These are phyloP conservation scores for Puccinia hordei DNA, from an alignment of 1,284 basidiomycete species.

Conservation along the genomic window DNA sequence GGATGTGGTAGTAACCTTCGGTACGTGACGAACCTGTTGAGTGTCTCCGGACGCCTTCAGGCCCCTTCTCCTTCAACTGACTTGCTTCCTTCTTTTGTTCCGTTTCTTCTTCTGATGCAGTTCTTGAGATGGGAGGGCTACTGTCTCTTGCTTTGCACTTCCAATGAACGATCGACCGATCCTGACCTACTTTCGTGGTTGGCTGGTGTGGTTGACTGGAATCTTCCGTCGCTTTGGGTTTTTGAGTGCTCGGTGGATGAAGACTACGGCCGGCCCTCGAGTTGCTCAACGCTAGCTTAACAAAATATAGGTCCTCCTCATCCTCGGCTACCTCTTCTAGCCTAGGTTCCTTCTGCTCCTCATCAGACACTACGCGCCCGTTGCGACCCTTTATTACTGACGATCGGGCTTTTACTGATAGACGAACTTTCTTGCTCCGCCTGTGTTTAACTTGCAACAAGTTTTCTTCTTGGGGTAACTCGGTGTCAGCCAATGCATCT, in stretches of 20 bases:
- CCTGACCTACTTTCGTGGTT: conserved; percentile 42
- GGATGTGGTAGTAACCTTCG: conserved; percentile 92
- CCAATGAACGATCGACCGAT: conserved; percentile 22
- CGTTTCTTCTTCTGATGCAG: conserved; percentile 52
- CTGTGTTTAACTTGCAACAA: neutral
- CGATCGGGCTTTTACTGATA: neutral
- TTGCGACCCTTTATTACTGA: neutral
- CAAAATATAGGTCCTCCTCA: conserved; percentile 88
- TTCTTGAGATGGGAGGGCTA: neutral
- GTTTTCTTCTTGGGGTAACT: neutral
- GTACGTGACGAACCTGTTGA: conserved; percentile 80
- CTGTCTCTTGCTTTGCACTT: neutral
- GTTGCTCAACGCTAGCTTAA: conserved; percentile 68
- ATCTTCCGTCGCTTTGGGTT: conserved; percentile 51
- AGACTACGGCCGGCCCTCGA: conserved; percentile 55
- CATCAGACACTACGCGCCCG: conserved; percentile 35
- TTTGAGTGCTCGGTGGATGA: conserved; percentile 52
- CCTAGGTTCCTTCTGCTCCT: conserved; percentile 52
- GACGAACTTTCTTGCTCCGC: conserved; percentile 17
- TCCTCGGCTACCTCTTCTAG: conserved; percentile 69
- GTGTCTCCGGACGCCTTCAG: conserved; percentile 63
- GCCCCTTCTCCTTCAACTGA: conserved; percentile 43
- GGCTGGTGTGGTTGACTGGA: conserved; percentile 48
- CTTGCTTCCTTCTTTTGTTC: conserved; percentile 57
- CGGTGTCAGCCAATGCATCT: neutral